These are phyloP conservation scores for Aspergillus mulundensis DNA, from an alignment of 495 filamentous ascomycete genomes.

Conservation along the genomic window DNA sequence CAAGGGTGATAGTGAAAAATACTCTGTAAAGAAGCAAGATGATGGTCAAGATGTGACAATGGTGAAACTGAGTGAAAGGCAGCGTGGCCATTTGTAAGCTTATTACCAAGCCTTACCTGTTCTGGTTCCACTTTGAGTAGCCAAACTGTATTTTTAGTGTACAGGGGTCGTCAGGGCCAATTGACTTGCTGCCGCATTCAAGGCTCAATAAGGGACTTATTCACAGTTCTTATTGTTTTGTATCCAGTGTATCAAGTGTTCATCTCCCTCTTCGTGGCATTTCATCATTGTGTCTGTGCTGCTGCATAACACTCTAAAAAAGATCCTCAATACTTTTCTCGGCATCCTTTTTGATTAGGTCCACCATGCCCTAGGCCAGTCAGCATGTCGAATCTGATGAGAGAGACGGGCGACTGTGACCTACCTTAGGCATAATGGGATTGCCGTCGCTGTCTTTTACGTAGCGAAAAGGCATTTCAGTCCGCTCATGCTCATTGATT, in stretches of 20 bases:
- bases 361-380: constrained; percentile 74
- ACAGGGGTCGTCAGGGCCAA: not conserved
- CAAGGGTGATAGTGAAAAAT: not conserved
- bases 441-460: constrained; percentile 69
- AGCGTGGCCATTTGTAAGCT: constrained; percentile 23
- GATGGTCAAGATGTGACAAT: constrained; percentile 1
- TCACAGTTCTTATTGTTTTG: not conserved
- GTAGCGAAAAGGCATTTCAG: constrained; percentile 96
- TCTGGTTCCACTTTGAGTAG: not conserved
- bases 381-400: not conserved
- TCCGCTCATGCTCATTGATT: constrained; percentile 87
- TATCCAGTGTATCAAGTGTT: not conserved
- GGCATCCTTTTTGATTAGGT: constrained; percentile 88
- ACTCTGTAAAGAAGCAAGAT: not conserved
- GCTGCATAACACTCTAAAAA: too few relatives aligned
- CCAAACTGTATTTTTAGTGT: constrained; percentile 4
- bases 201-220: constrained; percentile 5
- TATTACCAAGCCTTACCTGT: not conserved
- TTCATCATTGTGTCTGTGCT: too few relatives aligned
- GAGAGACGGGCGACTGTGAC: constrained; percentile 17
- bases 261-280: not conserved
- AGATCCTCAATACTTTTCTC: constrained; percentile 88
- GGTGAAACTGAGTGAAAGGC: not conserved
- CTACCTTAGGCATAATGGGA: constrained; percentile 86
- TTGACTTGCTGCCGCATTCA: constrained; percentile 5